Evolutionary conservation across 768 basidiomycete genomes (phyloP).

Genomic region (Cystofilobasidium bisporidii): DNA sequence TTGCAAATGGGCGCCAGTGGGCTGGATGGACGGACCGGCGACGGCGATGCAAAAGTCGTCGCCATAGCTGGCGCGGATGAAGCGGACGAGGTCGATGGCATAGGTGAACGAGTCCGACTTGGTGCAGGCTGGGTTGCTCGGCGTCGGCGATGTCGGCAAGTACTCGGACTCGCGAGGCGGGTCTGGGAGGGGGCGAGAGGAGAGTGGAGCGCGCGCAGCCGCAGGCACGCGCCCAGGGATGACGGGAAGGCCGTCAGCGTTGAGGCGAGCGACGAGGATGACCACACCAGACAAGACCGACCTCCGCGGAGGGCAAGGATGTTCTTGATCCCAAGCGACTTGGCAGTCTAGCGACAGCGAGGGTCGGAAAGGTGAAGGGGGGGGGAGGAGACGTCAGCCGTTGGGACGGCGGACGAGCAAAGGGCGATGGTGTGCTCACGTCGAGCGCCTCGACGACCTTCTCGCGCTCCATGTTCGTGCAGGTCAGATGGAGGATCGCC

Average conservation of each 20-base stretch:
- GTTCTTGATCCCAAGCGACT: constrained; percentile 71
- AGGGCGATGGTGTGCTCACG: constrained; percentile 32
- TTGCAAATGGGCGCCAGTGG: neutral
- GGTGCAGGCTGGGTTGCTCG: neutral
- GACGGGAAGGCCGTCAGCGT: too few relatives aligned
- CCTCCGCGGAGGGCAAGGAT: constrained; percentile 88
- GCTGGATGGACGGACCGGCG: constrained; percentile 51
- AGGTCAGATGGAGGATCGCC: constrained; percentile 17
- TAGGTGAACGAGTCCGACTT: constrained; percentile 48
- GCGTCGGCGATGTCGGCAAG: constrained; percentile 68
- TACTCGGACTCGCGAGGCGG: constrained; percentile 88
- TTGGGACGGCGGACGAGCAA: too few relatives aligned
- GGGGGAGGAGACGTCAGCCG: too few relatives aligned
- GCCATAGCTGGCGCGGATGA: constrained; percentile 74
- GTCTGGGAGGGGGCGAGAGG: constrained; percentile 59
- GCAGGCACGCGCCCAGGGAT: too few relatives aligned
- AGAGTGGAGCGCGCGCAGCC: too few relatives aligned
- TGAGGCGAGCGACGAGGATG: too few relatives aligned
- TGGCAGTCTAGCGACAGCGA: constrained; percentile 51
- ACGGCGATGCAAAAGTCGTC: constrained; percentile 88
- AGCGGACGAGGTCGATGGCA: constrained; percentile 79
- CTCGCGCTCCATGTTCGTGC: constrained; percentile 35
- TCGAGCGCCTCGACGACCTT: constrained; percentile 20
- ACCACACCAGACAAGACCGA: constrained; percentile 37
- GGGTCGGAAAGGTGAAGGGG: too few relatives aligned